phyloP scores from a whole-genome alignment of 805 yeast genomes.

The Starmerella geochares region DNA sequence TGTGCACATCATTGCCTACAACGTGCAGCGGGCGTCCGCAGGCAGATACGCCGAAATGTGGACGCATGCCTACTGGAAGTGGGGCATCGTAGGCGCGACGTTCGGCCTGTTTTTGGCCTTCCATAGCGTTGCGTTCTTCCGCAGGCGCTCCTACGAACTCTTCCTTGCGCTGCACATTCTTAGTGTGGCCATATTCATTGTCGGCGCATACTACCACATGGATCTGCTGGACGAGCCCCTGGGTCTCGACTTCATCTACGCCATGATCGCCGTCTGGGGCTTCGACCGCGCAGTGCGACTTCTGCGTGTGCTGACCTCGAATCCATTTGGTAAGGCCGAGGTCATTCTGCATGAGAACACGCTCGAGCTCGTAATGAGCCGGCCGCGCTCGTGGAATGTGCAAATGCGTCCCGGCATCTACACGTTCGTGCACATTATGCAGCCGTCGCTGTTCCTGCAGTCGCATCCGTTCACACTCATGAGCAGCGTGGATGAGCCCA shows the following conservation, averaged over 20 bases:
- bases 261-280: slow-evolving; percentile 57
- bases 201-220: slow-evolving; percentile 49
- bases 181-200: slow-evolving; percentile 39
- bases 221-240: slow-evolving; percentile 6
- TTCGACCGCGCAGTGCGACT: slow-evolving; percentile 54
- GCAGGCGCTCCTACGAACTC: slow-evolving; percentile 47
- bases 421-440: slow-evolving; percentile 43
- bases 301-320: slow-evolving; percentile 35
- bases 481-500: slow-evolving; percentile 12
- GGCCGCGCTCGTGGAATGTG: slow-evolving; percentile 41
- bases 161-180: slow-evolving; percentile 48
- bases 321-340: slow-evolving; percentile 5
- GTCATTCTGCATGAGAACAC: slow-evolving; percentile 15
- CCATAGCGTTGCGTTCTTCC: slow-evolving; percentile 42
- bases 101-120: slow-evolving; percentile 36
- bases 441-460: slow-evolving; percentile 50
- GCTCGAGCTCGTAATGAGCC: slow-evolving; percentile 26
- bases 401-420: slow-evolving; percentile 42
- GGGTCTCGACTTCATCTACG: slow-evolving; percentile 36
- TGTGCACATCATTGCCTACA: slow-evolving; percentile 26
- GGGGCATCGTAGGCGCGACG: slow-evolving; percentile 24
- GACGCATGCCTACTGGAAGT: slow-evolving; percentile 19
- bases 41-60: slow-evolving; percentile 15
- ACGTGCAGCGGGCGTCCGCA: slow-evolving; percentile 17
- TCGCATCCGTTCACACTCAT: slow-evolving; percentile 59